These are phyloP conservation scores for Fusarium agapanthi DNA, from an alignment of 2,329 filamentous ascomycete species.

Conservation along the genomic window DNA sequence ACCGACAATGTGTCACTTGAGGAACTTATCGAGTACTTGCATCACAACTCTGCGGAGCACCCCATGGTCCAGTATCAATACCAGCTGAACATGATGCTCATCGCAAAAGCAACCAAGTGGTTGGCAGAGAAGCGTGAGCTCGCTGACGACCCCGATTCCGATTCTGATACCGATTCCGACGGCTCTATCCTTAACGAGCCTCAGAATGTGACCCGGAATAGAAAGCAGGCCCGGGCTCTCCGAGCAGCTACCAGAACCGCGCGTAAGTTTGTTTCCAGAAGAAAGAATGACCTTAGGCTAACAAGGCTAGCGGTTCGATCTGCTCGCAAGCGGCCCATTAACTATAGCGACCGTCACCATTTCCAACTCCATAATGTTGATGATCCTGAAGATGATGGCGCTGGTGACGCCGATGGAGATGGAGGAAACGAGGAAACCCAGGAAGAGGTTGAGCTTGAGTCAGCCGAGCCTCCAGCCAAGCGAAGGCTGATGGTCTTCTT, in stretches of 20 bases:
- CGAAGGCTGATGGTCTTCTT: background rate
- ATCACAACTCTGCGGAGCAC: background rate
- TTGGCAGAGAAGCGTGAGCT: background rate
- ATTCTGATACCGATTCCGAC: background rate
- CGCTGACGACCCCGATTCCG: too few relatives aligned
- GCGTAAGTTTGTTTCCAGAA: background rate
- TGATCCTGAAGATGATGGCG: background rate
- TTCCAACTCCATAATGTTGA: background rate
- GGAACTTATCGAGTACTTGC: background rate
- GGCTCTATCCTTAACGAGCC: background rate
- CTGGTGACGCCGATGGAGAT: background rate
- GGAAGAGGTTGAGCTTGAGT: background rate
- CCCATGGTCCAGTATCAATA: fast-evolving
- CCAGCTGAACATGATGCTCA: background rate
- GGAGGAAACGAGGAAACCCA: background rate
- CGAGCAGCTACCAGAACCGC: background rate
- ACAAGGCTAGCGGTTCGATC: background rate
- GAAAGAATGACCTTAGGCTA: background rate
- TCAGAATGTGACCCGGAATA: background rate
- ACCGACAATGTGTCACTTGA: background rate
- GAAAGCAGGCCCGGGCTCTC: background rate
- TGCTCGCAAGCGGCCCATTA: background rate
- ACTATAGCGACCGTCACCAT: background rate
- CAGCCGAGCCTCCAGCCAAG: background rate
- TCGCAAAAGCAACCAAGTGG: background rate